Evolutionary conservation across 2,329 filamentous ascomycete genomes (phyloP).

Genomic region (Scytalidium sp.): DNA sequence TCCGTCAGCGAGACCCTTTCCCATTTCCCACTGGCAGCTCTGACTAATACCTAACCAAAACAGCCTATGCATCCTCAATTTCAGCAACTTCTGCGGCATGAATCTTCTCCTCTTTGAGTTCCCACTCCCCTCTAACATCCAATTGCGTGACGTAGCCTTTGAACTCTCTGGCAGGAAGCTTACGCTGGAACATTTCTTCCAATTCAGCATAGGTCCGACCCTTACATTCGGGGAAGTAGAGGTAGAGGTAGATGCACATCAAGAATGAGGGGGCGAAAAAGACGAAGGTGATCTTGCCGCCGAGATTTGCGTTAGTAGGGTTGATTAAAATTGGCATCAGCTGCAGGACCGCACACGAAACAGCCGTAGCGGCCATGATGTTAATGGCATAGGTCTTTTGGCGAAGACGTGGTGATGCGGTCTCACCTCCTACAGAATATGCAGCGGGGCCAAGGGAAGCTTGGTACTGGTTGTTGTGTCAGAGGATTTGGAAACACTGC

Average conservation of each 20-base stretch:
- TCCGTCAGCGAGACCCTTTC: no score
- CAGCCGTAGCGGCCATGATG: slow-evolving; percentile 27
- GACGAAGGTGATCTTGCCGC: slow-evolving; percentile 30
- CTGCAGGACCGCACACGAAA: slow-evolving; percentile 27
- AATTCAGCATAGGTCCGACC: slow-evolving; percentile 16
- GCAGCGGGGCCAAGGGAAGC: slow-evolving; percentile 27
- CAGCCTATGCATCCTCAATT: no score
- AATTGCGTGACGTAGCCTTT: background rate
- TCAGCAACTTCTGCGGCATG: no score
- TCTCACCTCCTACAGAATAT: slow-evolving; percentile 29
- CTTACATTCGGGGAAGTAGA: slow-evolving; percentile 20
- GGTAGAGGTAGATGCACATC: slow-evolving; percentile 21
- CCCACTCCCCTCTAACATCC: background rate
- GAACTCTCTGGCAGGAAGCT: slow-evolving; percentile 12
- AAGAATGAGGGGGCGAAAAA: slow-evolving; percentile 28
- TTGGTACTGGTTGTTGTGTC: slow-evolving; percentile 8
- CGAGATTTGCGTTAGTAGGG: slow-evolving; percentile 28
- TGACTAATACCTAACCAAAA: no score
- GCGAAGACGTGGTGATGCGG: slow-evolving; percentile 24
- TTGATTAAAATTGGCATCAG: slow-evolving; percentile 30
- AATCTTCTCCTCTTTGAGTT: no score
- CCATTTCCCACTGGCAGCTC: no score
- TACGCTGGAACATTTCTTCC: slow-evolving; percentile 17
- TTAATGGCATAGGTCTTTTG: slow-evolving; percentile 33
- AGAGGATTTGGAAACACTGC: no score